Conservation (phyloP, 2,329 filamentous ascomycete species). For the Atkinsonella hypoxylon region DNA sequence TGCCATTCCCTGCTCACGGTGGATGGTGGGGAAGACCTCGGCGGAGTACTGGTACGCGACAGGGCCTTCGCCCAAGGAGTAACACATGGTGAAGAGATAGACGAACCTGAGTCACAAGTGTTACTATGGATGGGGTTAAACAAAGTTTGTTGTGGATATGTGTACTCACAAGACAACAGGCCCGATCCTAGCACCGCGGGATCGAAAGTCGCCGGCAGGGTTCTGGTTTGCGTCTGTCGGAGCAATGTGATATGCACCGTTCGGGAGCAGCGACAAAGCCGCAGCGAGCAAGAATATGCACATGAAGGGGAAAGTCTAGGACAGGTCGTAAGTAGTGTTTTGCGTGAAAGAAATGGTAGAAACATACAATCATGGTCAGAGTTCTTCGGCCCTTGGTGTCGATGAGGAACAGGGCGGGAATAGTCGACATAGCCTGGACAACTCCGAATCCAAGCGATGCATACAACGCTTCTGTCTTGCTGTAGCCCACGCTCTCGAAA, state of each 20-base stretch:
- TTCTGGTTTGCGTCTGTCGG: slow-evolving; percentile 8
- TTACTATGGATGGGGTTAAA: neutral
- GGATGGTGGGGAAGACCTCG: slow-evolving; percentile 54
- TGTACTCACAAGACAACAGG: slow-evolving; percentile 10
- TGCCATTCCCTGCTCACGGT: slow-evolving; percentile 56
- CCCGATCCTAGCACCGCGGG: slow-evolving; percentile 10
- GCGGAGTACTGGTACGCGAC: slow-evolving; percentile 54
- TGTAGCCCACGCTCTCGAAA: slow-evolving; percentile 42
- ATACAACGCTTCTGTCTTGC: slow-evolving; percentile 33
- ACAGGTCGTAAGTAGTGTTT: neutral
- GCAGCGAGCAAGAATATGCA: slow-evolving; percentile 16
- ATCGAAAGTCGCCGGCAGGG: slow-evolving; percentile 8
- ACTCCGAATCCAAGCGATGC: slow-evolving; percentile 32
- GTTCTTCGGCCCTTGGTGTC: slow-evolving; percentile 18
- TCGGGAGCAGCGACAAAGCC: slow-evolving; percentile 13
- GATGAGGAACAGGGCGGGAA: slow-evolving; percentile 19
- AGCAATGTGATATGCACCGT: slow-evolving; percentile 10
- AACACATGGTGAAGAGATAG: slow-evolving; percentile 17
- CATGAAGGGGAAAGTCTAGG: slow-evolving; percentile 16
- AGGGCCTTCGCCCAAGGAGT: slow-evolving; percentile 40
- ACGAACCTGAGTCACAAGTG: slow-evolving; percentile 11
- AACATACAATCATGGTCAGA: slow-evolving; percentile 14
- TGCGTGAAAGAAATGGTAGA: neutral
- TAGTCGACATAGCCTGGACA: slow-evolving; percentile 30
- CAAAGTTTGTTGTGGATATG: too few species aligned